These are phyloP conservation scores for Tuber aestivum DNA, from an alignment of 495 filamentous ascomycete genomes.

Conservation along the genomic window DNA sequence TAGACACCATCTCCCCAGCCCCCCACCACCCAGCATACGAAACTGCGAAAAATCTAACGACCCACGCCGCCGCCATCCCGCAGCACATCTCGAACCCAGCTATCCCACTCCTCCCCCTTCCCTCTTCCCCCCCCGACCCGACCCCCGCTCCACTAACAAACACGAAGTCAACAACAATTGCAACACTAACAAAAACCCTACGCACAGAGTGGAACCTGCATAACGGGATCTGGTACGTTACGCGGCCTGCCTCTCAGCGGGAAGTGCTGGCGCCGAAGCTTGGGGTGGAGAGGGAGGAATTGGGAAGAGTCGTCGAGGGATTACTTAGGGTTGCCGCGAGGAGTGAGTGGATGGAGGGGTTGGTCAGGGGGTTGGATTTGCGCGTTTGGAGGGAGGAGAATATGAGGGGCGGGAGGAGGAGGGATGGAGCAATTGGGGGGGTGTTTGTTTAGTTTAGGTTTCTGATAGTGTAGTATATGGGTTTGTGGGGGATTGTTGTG, in stretches of 20 bases:
- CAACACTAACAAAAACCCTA: neutral
- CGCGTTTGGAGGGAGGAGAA: constrained; percentile 29
- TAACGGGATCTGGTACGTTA: constrained; percentile 20
- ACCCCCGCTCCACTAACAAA: neutral
- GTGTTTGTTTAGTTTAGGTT: constrained; percentile 10
- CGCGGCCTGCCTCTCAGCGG: constrained; percentile 9
- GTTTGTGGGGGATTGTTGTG: neutral
- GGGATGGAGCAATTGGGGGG: constrained; percentile 9
- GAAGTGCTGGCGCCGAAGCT: constrained; percentile 22
- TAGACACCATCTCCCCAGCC: constrained; percentile 50
- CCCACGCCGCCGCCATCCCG: constrained; percentile 2
- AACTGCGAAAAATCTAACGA: constrained; percentile 8
- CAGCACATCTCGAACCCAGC: neutral
- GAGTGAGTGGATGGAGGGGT: constrained; percentile 29
- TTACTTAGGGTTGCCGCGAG: constrained; percentile 27
- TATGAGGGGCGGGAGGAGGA: constrained; percentile 13
- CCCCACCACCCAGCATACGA: constrained; percentile 6
- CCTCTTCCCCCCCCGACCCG: neutral
- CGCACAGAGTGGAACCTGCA: constrained; percentile 13
- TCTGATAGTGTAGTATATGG: neutral
- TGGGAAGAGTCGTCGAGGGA: constrained; percentile 21
- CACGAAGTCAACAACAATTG: neutral
- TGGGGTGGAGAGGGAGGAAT: neutral
- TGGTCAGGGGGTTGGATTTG: constrained; percentile 31
- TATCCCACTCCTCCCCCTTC: neutral